phyloP scores from a whole-genome alignment of 768 basidiomycete species.

The Lactifluus echinatus region DNA sequence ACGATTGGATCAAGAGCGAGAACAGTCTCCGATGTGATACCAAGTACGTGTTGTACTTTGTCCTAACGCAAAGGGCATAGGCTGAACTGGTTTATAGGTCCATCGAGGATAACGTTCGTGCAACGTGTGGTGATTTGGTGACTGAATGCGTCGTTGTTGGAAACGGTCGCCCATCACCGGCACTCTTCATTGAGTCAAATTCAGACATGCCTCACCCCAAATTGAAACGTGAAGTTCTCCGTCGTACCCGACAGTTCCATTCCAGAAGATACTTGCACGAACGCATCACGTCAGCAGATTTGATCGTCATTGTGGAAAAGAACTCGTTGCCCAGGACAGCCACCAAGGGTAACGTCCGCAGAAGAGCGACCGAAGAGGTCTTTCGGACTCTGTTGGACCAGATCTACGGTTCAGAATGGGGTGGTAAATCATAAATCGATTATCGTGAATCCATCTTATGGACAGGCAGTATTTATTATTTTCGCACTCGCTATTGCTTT shows the following conservation, averaged over 20 bases:
- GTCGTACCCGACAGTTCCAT: slow-evolving; percentile 67
- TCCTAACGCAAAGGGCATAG: not conserved
- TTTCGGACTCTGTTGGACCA: slow-evolving; percentile 50
- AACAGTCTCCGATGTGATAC: slow-evolving; percentile 74
- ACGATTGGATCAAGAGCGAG: slow-evolving; percentile 83
- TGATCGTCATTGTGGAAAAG: slow-evolving; percentile 58
- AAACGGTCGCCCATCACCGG: slow-evolving; percentile 64
- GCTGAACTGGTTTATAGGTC: slow-evolving; percentile 32
- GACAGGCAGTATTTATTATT: slow-evolving; percentile 3
- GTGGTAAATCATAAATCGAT: slow-evolving; percentile 5
- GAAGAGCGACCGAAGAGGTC: slow-evolving; percentile 63
- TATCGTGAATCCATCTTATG: not conserved
- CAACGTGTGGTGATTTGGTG: slow-evolving; percentile 56
- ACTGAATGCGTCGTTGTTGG: slow-evolving; percentile 73
- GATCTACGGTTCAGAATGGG: slow-evolving; percentile 35
- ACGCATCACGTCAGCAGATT: slow-evolving; percentile 53
- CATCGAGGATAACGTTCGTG: slow-evolving; percentile 69
- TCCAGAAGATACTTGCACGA: slow-evolving; percentile 70
- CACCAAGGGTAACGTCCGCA: slow-evolving; percentile 76
- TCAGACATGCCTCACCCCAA: slow-evolving; percentile 41
- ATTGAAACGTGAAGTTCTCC: slow-evolving; percentile 63
- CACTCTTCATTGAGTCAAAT: slow-evolving; percentile 62
- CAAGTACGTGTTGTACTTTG: slow-evolving; percentile 33
- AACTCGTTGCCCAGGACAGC: slow-evolving; percentile 68
- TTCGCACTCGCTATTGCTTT: not conserved